These are phyloP conservation scores for Hypericum androsaemum DNA, from an alignment of 345 rosid species.

Conservation along the genomic window DNA sequence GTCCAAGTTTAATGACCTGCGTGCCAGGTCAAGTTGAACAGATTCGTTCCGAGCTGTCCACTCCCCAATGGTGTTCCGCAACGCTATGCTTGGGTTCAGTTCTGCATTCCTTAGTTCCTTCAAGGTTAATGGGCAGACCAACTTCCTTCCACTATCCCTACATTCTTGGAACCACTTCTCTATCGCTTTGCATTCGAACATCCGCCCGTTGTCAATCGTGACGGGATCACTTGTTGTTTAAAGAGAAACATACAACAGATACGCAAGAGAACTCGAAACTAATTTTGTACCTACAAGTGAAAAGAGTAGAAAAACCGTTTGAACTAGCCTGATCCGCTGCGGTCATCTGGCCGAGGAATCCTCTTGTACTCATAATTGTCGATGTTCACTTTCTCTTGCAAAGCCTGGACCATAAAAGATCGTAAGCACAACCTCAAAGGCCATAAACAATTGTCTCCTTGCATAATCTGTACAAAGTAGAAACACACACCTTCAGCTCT, in stretches of 20 bases:
- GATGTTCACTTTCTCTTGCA: constrained; percentile 70
- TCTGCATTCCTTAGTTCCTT: constrained; percentile 51
- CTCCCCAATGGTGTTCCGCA: constrained; percentile 80
- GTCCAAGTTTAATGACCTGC: constrained; percentile 44
- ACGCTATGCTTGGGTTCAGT: constrained; percentile 69
- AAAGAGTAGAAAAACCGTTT: neutral
- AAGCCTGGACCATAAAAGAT: constrained; percentile 34
- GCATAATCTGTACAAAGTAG: neutral
- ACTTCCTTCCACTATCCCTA: constrained; percentile 41
- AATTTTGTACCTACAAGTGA: neutral
- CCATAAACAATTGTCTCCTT: neutral
- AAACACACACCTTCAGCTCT: constrained; percentile 58
- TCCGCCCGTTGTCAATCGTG: constrained; percentile 73
- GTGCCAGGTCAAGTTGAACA: constrained; percentile 76
- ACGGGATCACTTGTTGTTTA: constrained; percentile 40
- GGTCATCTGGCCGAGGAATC: constrained; percentile 70
- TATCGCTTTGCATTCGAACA: constrained; percentile 83
- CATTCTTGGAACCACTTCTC: constrained; percentile 86
- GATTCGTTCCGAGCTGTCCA: constrained; percentile 91
- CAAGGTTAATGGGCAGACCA: constrained; percentile 70
- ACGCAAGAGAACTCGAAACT: too few species aligned
- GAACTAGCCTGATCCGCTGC: constrained; percentile 32
- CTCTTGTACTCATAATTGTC: constrained; percentile 68
- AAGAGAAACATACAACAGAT: too few species aligned
- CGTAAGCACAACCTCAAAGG: constrained; percentile 4